A percentile compares a stretch with the other conserved stretches of the same genome.
phyloP scores from a whole-genome alignment of 2,329 filamentous ascomycete genomes.

The Colletotrichum karsti region DNA sequence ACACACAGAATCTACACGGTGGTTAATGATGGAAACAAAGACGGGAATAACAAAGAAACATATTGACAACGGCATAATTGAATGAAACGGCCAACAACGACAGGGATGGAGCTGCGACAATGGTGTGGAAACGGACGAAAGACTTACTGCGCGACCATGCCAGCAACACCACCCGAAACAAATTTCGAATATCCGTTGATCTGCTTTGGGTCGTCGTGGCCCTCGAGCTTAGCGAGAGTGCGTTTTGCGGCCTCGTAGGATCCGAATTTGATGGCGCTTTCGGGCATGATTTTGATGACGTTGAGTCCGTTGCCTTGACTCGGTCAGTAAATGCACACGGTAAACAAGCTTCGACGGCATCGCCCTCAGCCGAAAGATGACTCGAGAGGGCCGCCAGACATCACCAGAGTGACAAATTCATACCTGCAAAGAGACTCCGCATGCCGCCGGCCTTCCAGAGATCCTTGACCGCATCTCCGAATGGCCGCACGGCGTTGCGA shows the following conservation, averaged over 20 bases:
- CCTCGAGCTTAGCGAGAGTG: constrained; percentile 84
- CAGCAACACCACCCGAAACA: constrained; percentile 86
- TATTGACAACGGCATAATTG: neutral
- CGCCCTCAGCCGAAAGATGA: neutral
- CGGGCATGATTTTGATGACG: constrained; percentile 97
- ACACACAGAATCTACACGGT: constrained; percentile 79
- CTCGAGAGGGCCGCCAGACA: neutral
- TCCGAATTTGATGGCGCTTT: constrained; percentile 98
- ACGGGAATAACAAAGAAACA: neutral
- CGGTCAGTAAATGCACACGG: constrained; percentile 9
- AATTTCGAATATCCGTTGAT: constrained; percentile 91
- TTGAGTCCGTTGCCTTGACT: constrained; percentile 85
- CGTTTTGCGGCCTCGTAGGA: constrained; percentile 96
- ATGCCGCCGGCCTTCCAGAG: constrained; percentile 88
- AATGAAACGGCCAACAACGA: neutral
- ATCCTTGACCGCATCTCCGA: constrained; percentile 77
- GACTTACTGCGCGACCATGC: constrained; percentile 89
- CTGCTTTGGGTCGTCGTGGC: constrained; percentile 80
- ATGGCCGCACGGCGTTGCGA: constrained; percentile 72
- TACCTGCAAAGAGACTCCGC: constrained; percentile 92
- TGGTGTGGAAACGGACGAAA: neutral
- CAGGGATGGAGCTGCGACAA: neutral
- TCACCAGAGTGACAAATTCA: constrained; percentile 37
- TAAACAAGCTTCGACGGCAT: neutral
- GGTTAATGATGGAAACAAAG: constrained; percentile 31